Base-by-base conservation (phyloP, 495 filamentous ascomycete genomes). In the Hypoxylon fragiforme region DNA sequence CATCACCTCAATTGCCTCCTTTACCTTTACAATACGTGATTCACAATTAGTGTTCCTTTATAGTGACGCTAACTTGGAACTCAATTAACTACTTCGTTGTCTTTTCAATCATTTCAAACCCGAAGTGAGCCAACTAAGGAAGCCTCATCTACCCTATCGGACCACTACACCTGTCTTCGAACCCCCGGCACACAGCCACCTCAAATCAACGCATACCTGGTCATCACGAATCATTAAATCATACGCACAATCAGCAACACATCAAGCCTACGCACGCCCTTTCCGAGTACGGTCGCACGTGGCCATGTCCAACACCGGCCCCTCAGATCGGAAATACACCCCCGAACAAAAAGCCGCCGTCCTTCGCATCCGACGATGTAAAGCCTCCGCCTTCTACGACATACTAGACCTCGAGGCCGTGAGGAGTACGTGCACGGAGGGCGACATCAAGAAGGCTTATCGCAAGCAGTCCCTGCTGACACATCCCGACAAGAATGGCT, bases 401-500 rank as follows among this genome's bases (percentile, higher is more conserved):
- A 90, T 94, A 65, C 77, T 98, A 19, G 86, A 81, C 9, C 73
- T 94, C 43, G 74, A 84, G 46, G 61, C 75, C 30, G 74, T 86
- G 24, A 71, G 74, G 39, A 77, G 77, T 19, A 78, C 85, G 34
- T 88, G 87, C 47, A 84, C 80, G 14, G 86, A 94, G 38, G 76
- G 76, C 41, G 89, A 95, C 60, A 87, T 98, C 70, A 98, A 97
- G 64, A 91, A 94, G 68, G 92, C 94, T 9, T 98, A 98, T 75
- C 83, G 89, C 65, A 97, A 95, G 68, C 81, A 90, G 57, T 90
- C 88, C 50, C 71, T 98, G 52, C 78, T 87, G 56, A 91, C 95
- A 60, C 94, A 98, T 73, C 94, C 94, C 55, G 92, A 96, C 82
- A 91, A 98, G 78, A 98, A 97, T 76, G 92, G 90, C n/a, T 91